phyloP scores from a whole-genome alignment of 176 grass and related monocot genomes.

The Aegilops longissima region DNA sequence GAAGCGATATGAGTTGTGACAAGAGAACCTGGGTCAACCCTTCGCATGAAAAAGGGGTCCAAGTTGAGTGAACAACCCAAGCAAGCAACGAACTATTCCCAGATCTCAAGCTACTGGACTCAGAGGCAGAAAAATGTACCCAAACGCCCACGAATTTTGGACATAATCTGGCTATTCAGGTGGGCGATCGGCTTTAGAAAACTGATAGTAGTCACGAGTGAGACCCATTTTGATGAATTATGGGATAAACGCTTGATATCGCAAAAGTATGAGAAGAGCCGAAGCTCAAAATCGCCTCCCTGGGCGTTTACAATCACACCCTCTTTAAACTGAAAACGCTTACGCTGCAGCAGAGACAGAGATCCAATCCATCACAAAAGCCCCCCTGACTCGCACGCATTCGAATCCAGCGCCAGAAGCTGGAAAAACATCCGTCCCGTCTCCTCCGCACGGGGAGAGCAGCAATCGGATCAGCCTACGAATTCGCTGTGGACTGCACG shows the following conservation, averaged over 20 bases:
- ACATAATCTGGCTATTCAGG: neutral
- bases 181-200: neutral
- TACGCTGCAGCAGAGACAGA: neutral
- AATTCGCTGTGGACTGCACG: neutral
- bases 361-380: neutral
- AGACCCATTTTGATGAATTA: neutral
- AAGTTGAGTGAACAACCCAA: neutral
- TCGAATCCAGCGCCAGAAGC: neutral
- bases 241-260: neutral
- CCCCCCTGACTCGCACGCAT: neutral
- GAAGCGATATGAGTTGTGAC: neutral
- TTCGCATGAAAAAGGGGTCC: neutral
- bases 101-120: constrained; percentile 19
- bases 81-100: constrained; percentile 2
- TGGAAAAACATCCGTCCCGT: neutral
- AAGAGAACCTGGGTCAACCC: constrained; percentile 30
- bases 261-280: neutral
- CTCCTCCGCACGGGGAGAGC: neutral
- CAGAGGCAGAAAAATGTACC: neutral
- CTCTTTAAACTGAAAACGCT: neutral
- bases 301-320: neutral
- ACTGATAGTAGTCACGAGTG: neutral
- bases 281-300: neutral
- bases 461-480: neutral
- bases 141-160: neutral